phyloP scores from a whole-genome alignment of 2,329 filamentous ascomycete genomes.

The Aciculosporium take region DNA sequence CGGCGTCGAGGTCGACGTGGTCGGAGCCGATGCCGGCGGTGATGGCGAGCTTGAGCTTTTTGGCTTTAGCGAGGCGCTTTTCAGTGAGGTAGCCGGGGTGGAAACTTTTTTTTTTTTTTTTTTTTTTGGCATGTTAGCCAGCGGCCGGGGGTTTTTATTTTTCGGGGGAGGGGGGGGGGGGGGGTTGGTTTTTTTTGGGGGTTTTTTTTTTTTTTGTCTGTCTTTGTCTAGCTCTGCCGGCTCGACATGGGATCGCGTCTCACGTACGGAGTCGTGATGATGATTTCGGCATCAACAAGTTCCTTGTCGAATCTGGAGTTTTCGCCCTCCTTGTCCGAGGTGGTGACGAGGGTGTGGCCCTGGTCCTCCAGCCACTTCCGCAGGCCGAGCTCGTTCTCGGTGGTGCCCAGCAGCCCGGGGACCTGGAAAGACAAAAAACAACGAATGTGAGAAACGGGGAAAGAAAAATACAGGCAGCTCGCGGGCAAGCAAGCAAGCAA shows the following conservation, averaged over 20 bases:
- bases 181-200: too few species aligned
- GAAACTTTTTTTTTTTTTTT: too few species aligned
- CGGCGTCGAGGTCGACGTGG: slow-evolving; percentile 91
- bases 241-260: too few species aligned
- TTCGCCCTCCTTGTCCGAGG: slow-evolving; percentile 92
- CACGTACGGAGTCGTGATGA: slow-evolving; percentile 89
- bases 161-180: too few species aligned
- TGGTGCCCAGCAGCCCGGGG: slow-evolving; percentile 80
- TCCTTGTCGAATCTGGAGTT: slow-evolving; percentile 90
- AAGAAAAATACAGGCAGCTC: too few species aligned
- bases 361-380: slow-evolving; percentile 96
- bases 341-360: slow-evolving; percentile 92
- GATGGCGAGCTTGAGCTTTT: slow-evolving; percentile 96
- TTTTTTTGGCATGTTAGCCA: too few species aligned
- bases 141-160: too few species aligned
- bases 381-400: slow-evolving; percentile 95
- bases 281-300: slow-evolving; percentile 91
- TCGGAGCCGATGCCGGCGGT: slow-evolving; percentile 97
- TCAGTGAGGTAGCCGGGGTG: slow-evolving; percentile 95
- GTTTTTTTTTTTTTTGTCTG: not conserved
- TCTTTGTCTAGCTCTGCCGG: too few species aligned
- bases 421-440: slow-evolving; percentile 31
- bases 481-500: too few species aligned
- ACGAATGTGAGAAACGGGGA: too few species aligned
- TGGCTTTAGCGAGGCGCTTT: slow-evolving; percentile 91